Evolutionary conservation across 805 yeast species (phyloP), one percentile per base, ranked within the genome.

Genomic region (Metschnikowia similis): DNA sequence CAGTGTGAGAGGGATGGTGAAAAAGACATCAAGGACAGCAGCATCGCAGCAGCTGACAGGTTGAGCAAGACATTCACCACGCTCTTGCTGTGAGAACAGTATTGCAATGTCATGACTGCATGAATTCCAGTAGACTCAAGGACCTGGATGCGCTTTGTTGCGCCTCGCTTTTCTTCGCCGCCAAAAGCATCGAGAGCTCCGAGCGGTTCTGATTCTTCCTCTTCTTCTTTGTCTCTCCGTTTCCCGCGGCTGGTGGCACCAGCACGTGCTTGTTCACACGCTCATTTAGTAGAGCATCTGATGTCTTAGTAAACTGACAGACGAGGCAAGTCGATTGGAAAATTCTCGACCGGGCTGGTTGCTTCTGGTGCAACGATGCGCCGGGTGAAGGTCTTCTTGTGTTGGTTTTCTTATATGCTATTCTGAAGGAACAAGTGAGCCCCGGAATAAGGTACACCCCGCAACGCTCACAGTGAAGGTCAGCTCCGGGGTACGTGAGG

Each of bases 91-190:
- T 51, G 37, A 38, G 21, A 30, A 34, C 29, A n/a, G 11, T 35
- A 14, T 21, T 27, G 45, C 35, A 6, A 46, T 16, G 14, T 30
- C 30, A 46, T 8, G 16, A 46, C 32, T 48, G 51, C 79, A 80
- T 72, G 55, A 80, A 79, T 48, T 77, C 81, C 66, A 75, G 76
- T 35, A 82, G 63, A 56, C 76, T 75, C 28, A 81, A 63, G 0
- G 77, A 58, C n/a, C 14, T 43, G 38, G 64, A 63, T 10, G 61
- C 59, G 34, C 58, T 61, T 34, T 59, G 65, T 21, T 61, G 57
- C 47, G 62, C 63, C 51, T 69, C 29, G 35, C 26, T 67, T 28
- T 66, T 69, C 40, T 67, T 66, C 51, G 72, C 74, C 61, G 75
- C 79, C 47, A 67, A 65, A 32, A 66, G 65, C 35, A 81, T 60